Base-by-base conservation (phyloP, 805 yeast genomes). In the Spathaspora passalidarum region DNA sequence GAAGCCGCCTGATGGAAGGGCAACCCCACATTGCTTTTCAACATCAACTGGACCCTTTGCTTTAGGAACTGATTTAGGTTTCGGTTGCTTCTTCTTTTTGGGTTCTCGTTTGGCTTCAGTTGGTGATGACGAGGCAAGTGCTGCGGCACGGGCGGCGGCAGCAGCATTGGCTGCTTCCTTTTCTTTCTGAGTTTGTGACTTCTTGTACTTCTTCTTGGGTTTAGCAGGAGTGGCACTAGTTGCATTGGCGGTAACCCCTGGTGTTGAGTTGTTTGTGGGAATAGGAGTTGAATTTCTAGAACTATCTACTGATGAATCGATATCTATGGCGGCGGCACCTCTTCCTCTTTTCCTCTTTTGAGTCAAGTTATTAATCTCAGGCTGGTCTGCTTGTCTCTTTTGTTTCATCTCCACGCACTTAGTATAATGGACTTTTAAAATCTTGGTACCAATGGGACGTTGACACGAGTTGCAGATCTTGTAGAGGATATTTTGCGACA, bases 1-100 rank as follows among this genome's bases (percentile, higher is more conserved):
- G 55, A 82, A 85, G 0, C 95, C 96, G n/a, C 97, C 98, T 53
- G 85, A 86, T 0, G 96, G 90, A 49, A 94, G 69, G 5, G 88
- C 86, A 10, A 94, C 98, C 64, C 99, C 99, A 74, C 99, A 94
- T 66, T 94, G 98, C 53, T 80, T 81, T 59, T 90, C 96, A 40
- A 90, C 95, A 63, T 90, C 96, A 19, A 90, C 90, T 3, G 96
- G 91, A 20, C 91, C 85, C 66, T 87, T 79, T 47, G 82, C 74
- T 64, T 86, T 82, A 41, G 81, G 65, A 37, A 75, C 64, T 25
- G 79, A 42, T 49, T 69, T 71, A 13, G 67, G 61, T 37, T 43
- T 43, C 8, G 40, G 52, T 17, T 51, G 61, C 56, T 78, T 71
- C 48, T 63, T 57, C 49, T 61, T 63, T 38, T 49, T 53, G 19